A percentile compares a stretch with the other conserved stretches of the same genome.
These are phyloP conservation scores for Chlamydomonas sphaeroides DNA, from an alignment of 139 green algal genomes.

Conservation along the genomic window DNA sequence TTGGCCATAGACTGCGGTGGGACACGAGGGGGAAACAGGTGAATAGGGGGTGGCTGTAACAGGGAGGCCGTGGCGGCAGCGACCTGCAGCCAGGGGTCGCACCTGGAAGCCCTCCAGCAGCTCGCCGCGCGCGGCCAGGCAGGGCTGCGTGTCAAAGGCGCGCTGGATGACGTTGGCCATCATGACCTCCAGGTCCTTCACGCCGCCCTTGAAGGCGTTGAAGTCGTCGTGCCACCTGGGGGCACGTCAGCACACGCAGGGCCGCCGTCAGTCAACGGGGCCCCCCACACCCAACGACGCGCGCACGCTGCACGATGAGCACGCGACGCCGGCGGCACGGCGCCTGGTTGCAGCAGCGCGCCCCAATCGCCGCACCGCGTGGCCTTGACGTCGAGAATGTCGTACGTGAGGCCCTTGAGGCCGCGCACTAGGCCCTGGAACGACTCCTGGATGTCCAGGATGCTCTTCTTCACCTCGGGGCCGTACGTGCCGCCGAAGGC, in stretches of 20 bases:
- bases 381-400: conserved; percentile 87
- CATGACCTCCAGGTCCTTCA: conserved; percentile 88
- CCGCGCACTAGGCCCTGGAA: conserved; percentile 73
- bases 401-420: conserved; percentile 72
- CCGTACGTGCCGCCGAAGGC: conserved; percentile 84
- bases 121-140: conserved; percentile 54
- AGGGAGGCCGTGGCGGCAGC: too few relatives aligned
- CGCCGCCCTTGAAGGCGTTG: conserved; percentile 86
- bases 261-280: too few relatives aligned
- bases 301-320: too few relatives aligned
- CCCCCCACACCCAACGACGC: too few relatives aligned
- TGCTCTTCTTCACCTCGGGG: conserved; percentile 79
- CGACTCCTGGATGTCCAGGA: conserved; percentile 81
- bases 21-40: too few relatives aligned
- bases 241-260: too few relatives aligned
- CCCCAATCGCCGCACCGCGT: conserved; percentile 63
- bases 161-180: conserved; percentile 79
- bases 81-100: not conserved
- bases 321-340: too few relatives aligned
- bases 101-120: conserved; percentile 72
- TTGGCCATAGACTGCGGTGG: conserved; percentile 73
- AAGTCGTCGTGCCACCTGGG: conserved; percentile 90
- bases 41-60: too few relatives aligned
- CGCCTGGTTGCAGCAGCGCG: too few relatives aligned
- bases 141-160: conserved; percentile 66